Percentiles rank a stretch among this genome's conserved stretches.
Conservation (phyloP, 495 filamentous ascomycete species). For the Annulohypoxylon moriforme region DNA sequence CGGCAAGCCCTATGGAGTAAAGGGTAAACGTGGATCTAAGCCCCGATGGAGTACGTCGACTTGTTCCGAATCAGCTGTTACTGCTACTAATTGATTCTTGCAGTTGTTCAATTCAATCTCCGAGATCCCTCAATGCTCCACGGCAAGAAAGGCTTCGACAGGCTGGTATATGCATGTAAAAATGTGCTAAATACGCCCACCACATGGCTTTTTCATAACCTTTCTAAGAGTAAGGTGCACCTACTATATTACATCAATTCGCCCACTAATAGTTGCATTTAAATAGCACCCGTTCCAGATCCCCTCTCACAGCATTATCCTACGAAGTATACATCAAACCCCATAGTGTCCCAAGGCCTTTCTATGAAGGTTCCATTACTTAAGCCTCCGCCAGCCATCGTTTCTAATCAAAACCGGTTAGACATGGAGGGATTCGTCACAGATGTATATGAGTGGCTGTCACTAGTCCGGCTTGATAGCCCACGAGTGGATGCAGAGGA, state of each 20-base stretch:
- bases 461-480: constrained; percentile 75
- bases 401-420: constrained; percentile 48
- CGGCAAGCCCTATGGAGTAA: constrained; percentile 73
- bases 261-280: constrained; percentile 13
- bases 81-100: constrained; percentile 14
- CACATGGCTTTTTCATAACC: constrained; percentile 85
- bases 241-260: neutral
- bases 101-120: constrained; percentile 86
- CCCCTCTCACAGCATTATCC: constrained; percentile 68
- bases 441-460: constrained; percentile 85
- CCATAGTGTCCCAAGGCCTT: constrained; percentile 47
- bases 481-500: constrained; percentile 76
- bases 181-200: constrained; percentile 78
- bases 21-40: constrained; percentile 64
- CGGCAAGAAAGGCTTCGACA: constrained; percentile 91
- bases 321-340: constrained; percentile 55
- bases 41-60: constrained; percentile 60
- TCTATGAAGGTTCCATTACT: constrained; percentile 63
- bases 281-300: constrained; percentile 55
- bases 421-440: constrained; percentile 70
- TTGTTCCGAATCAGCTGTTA: neutral
- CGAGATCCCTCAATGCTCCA: constrained; percentile 83
- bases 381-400: constrained; percentile 52
- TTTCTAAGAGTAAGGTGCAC: constrained; percentile 54
- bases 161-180: constrained; percentile 84